Evolutionary conservation across 2,329 filamentous ascomycete species (phyloP).

Genomic region (Pseudogymnoascus sp.): DNA sequence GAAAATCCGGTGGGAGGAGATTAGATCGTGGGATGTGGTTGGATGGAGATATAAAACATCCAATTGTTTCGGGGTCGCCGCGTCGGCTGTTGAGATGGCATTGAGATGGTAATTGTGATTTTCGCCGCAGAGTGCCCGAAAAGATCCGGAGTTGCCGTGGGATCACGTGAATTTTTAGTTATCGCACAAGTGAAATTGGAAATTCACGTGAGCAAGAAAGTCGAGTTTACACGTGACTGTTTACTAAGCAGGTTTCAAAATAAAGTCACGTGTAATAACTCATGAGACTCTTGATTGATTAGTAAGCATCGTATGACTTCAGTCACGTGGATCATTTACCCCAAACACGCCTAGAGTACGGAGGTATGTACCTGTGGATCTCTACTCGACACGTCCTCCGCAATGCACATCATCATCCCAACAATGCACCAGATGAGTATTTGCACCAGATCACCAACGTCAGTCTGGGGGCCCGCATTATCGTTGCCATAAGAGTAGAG

Average conservation of each 20-base stretch:
- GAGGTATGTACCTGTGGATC: neutral
- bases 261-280: neutral
- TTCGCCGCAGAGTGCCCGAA: neutral
- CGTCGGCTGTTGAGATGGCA: neutral
- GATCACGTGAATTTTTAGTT: neutral
- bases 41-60: neutral
- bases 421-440: neutral
- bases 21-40: neutral
- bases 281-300: neutral
- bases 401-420: conserved; percentile 3
- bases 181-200: neutral
- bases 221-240: neutral
- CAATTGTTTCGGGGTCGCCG: neutral
- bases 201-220: no score
- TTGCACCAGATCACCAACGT: neutral
- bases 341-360: neutral
- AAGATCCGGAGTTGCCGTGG: neutral
- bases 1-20: neutral
- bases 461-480: neutral
- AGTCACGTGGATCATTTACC: neutral
- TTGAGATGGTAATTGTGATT: neutral
- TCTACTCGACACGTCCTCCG: neutral
- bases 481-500: no score
- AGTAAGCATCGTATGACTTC: neutral
- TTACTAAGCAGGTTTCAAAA: neutral